Percentiles rank a stretch among this genome's conserved stretches.
These are phyloP conservation scores for Rugonectria rugulosa DNA, from an alignment of 2,329 filamentous ascomycete genomes.

Conservation along the genomic window DNA sequence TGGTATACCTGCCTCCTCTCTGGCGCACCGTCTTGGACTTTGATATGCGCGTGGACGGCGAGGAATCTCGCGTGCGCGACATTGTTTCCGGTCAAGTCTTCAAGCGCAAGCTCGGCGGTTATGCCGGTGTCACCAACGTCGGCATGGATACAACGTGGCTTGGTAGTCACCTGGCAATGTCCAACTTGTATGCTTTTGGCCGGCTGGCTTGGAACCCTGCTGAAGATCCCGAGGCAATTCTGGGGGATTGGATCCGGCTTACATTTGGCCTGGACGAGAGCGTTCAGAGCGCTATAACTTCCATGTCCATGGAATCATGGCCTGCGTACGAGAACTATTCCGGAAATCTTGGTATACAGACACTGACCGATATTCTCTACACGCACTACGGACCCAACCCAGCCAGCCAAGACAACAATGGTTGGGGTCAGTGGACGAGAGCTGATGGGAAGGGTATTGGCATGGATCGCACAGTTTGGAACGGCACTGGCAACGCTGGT, in stretches of 20 bases:
- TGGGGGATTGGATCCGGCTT: conserved; percentile 72
- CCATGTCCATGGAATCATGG: conserved; percentile 74
- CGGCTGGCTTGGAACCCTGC: conserved; percentile 70
- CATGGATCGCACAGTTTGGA: conserved; percentile 75
- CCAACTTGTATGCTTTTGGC: conserved; percentile 75
- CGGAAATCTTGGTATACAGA: conserved; percentile 75
- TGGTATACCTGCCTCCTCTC: conserved; percentile 72
- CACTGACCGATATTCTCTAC: conserved; percentile 71
- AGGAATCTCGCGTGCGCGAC: conserved; percentile 63
- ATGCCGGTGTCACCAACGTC: conserved; percentile 72
- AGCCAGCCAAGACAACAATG: conserved; percentile 70
- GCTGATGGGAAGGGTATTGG: conserved; percentile 67
- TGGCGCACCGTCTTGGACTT: conserved; percentile 75
- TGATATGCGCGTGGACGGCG: conserved; percentile 67
- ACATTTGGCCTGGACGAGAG: conserved; percentile 65
- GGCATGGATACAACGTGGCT: conserved; percentile 73
- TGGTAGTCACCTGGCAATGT: conserved; percentile 74
- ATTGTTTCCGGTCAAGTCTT: conserved; percentile 69
- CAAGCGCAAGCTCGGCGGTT: conserved; percentile 64
- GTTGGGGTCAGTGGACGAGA: conserved; percentile 76
- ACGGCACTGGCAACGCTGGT: conserved; percentile 70
- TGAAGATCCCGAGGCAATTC: conserved; percentile 49
- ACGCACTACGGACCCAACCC: conserved; percentile 71
- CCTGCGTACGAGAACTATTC: conserved; percentile 75
- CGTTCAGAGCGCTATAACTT: conserved; percentile 65